Evolutionary conservation across 2,329 filamentous ascomycete species (phyloP).

Genomic region (Bertia moriformis): DNA sequence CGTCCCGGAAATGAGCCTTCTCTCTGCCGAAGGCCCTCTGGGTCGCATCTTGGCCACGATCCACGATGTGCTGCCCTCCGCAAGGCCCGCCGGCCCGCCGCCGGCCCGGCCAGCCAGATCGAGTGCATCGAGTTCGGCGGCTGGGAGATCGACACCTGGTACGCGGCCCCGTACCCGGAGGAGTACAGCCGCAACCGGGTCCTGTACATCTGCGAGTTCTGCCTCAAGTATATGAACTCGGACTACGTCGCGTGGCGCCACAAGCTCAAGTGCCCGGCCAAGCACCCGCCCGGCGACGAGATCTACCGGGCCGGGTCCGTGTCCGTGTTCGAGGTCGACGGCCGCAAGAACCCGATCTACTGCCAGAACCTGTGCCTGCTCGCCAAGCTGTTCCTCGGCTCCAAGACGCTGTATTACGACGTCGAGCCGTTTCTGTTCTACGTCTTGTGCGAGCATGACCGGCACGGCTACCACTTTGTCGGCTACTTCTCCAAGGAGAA

Average conservation of each 20-base stretch:
- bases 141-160: conserved; percentile 98
- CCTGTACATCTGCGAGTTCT: conserved; percentile 98
- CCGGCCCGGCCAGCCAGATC: conserved; percentile 93
- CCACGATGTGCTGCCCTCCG: too few relatives aligned
- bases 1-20: too few relatives aligned
- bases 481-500: conserved; percentile 99
- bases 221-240: conserved; percentile 98
- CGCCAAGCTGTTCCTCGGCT: conserved; percentile 93
- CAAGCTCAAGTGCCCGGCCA: conserved; percentile 90
- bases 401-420: conserved; percentile 95
- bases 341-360: conserved; percentile 92
- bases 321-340: conserved; percentile 95
- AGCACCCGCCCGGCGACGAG: conserved; percentile 92
- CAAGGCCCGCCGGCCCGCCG: too few relatives aligned
- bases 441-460: conserved; percentile 86
- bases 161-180: conserved; percentile 92
- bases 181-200: conserved; percentile 94
- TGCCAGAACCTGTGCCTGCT: conserved; percentile 94
- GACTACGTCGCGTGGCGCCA: conserved; percentile 97
- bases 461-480: conserved; percentile 89
- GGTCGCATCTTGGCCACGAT: too few relatives aligned
- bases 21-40: too few relatives aligned
- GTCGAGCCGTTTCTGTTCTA: conserved; percentile 96
- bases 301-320: conserved; percentile 86
- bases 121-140: conserved; percentile 97